Conservation (phyloP, 768 basidiomycete genomes). For the Cyclocybe aegerita region DNA sequence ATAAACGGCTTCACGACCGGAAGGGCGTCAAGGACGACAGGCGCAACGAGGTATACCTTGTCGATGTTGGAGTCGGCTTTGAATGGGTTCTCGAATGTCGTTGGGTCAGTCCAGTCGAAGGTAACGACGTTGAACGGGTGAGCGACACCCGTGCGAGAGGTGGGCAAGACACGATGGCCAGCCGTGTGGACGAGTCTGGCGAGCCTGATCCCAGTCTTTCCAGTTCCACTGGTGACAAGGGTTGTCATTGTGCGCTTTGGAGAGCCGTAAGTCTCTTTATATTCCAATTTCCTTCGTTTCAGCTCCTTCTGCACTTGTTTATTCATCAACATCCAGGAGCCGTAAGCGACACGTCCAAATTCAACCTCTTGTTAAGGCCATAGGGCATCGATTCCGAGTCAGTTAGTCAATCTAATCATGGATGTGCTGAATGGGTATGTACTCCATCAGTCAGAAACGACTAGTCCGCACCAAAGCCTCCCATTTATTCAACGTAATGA, state of each 20-base stretch:
- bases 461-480: too few relatives aligned
- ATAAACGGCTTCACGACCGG: slow-evolving; percentile 24
- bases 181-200: slow-evolving; percentile 21
- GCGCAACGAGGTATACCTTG: slow-evolving; percentile 22
- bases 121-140: slow-evolving; percentile 25
- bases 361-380: too few relatives aligned
- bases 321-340: too few relatives aligned
- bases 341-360: too few relatives aligned
- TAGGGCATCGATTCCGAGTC: too few relatives aligned
- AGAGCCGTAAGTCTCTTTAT: too few relatives aligned
- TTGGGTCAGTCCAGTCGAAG: slow-evolving; percentile 31
- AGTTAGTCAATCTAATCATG: too few relatives aligned
- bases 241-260: slow-evolving; percentile 23
- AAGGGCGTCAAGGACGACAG: slow-evolving; percentile 11
- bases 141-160: slow-evolving; percentile 24
- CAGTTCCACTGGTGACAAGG: slow-evolving; percentile 33
- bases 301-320: too few relatives aligned
- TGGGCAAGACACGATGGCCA: slow-evolving; percentile 19
- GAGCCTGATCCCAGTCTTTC: slow-evolving; percentile 25
- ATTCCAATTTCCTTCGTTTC: too few relatives aligned
- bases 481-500: too few relatives aligned
- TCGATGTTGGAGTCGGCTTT: slow-evolving; percentile 18
- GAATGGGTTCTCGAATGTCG: slow-evolving; percentile 30
- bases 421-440: too few relatives aligned
- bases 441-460: too few relatives aligned